phyloP scores from a whole-genome alignment of 73 alveolate genomes.

The Paramecium sonneborni region DNA sequence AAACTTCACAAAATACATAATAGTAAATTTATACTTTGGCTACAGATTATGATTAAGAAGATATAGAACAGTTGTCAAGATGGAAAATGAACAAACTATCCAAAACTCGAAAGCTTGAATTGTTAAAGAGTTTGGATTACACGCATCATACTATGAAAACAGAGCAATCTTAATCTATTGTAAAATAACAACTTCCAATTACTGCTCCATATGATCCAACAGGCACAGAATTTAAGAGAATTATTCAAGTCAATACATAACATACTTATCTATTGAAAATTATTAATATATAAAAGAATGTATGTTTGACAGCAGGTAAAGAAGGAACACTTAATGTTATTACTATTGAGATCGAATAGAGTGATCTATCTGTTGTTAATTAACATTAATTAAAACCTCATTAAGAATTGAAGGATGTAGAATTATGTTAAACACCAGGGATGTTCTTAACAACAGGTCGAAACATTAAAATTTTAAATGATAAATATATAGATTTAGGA shows the following conservation, averaged over 20 bases:
- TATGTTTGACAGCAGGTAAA: constrained; percentile 45
- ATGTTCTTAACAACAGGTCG: constrained; percentile 48
- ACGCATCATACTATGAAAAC: constrained; percentile 17
- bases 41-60: not conserved
- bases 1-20: not conserved
- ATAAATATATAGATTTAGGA: constrained; percentile 38
- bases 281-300: not conserved
- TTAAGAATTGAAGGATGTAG: constrained; percentile 47
- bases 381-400: constrained; percentile 32
- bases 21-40: not conserved
- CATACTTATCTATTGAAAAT: not conserved
- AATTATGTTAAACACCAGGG: constrained; percentile 52
- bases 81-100: not conserved
- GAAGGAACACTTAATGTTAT: constrained; percentile 22
- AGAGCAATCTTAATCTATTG: not conserved
- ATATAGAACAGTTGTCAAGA: not conserved
- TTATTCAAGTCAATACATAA: not conserved
- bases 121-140: constrained; percentile 6
- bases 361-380: constrained; percentile 35
- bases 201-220: constrained; percentile 28
- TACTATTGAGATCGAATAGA: constrained; percentile 15
- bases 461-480: not conserved
- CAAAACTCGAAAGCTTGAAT: not conserved
- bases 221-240: constrained; percentile 27
- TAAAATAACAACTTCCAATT: not conserved